Evolutionary conservation across 768 basidiomycete genomes (phyloP).

Genomic region (Pisolithus tinctorius): DNA sequence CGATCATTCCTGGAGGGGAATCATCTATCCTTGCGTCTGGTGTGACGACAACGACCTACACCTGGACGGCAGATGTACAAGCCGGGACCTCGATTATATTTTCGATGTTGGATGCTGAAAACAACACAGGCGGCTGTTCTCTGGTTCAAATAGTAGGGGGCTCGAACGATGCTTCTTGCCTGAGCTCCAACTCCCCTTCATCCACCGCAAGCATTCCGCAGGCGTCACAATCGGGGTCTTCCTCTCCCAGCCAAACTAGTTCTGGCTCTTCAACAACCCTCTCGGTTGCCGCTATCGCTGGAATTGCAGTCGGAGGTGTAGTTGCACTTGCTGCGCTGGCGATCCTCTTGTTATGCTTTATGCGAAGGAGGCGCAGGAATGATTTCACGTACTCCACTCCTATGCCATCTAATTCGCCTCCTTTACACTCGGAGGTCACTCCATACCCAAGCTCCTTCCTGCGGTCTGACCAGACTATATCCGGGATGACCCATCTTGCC

Average conservation of each 20-base stretch:
- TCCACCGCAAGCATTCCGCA: slow-evolving; percentile 28
- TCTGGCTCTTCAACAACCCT: slow-evolving; percentile 20
- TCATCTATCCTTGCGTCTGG: slow-evolving; percentile 9
- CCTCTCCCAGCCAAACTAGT: background rate
- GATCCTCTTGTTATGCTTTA: slow-evolving; percentile 45
- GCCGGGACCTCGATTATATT: no score
- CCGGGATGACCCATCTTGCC: no score
- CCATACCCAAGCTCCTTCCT: background rate
- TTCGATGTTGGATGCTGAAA: slow-evolving; percentile 32
- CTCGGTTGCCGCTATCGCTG: slow-evolving; percentile 44
- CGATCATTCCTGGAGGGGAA: slow-evolving; percentile 57
- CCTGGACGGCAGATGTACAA: no score
- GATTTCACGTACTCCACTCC: slow-evolving; percentile 23
- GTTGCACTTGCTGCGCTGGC: slow-evolving; percentile 48
- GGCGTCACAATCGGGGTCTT: slow-evolving; percentile 9
- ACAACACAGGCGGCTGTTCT: slow-evolving; percentile 53
- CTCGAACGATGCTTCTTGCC: slow-evolving; percentile 30
- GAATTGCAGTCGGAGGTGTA: slow-evolving; percentile 42
- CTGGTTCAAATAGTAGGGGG: slow-evolving; percentile 40
- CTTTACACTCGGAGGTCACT: slow-evolving; percentile 32
- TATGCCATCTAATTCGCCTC: slow-evolving; percentile 20
- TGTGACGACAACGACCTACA: no score
- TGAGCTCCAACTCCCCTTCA: slow-evolving; percentile 37
- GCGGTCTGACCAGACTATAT: no score
- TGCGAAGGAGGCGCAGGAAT: slow-evolving; percentile 25